phyloP scores from a whole-genome alignment of 345 rosid species.

The Salix arbutifolia region DNA sequence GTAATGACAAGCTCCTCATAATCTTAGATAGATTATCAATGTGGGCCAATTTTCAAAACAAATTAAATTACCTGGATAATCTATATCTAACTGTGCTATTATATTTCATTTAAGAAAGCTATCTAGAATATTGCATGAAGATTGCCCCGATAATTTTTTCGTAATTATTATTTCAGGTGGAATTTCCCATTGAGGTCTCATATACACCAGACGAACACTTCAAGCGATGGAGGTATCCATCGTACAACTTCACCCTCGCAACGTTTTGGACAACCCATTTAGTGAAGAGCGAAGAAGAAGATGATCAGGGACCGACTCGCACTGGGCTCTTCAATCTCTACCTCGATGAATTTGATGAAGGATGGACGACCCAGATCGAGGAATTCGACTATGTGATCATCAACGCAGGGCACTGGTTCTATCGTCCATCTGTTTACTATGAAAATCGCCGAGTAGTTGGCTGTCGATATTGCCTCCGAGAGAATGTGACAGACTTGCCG shows the following conservation, averaged over 20 bases:
- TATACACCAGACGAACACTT: conserved; percentile 43
- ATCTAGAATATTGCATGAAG: too few species aligned
- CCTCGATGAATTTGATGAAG: conserved; percentile 53
- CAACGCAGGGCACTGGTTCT: conserved; percentile 88
- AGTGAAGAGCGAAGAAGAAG: conserved; percentile 41
- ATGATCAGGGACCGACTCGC: conserved; percentile 31
- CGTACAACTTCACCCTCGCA: conserved; percentile 71
- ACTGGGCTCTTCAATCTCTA: conserved; percentile 51
- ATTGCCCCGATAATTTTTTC: too few species aligned
- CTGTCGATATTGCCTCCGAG: conserved; percentile 55
- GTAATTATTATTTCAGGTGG: conserved; percentile 40
- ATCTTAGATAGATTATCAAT: too few species aligned
- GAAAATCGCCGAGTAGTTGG: conserved; percentile 42
- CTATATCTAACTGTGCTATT: too few species aligned
- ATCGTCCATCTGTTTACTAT: conserved; percentile 51
- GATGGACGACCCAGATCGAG: conserved; percentile 54
- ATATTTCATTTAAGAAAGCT: too few species aligned
- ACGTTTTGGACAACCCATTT: conserved; percentile 67
- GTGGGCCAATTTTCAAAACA: too few species aligned
- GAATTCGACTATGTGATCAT: conserved; percentile 61
- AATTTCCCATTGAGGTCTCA: conserved; percentile 68
- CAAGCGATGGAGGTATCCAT: conserved; percentile 62
- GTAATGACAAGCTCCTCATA: too few species aligned
- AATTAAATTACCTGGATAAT: too few species aligned
- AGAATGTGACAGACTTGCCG: conserved; percentile 49